Evolutionary conservation across 2,329 filamentous ascomycete species (phyloP), one percentile per base, ranked within the genome.

Genomic region (Lachnum nothofagi): DNA sequence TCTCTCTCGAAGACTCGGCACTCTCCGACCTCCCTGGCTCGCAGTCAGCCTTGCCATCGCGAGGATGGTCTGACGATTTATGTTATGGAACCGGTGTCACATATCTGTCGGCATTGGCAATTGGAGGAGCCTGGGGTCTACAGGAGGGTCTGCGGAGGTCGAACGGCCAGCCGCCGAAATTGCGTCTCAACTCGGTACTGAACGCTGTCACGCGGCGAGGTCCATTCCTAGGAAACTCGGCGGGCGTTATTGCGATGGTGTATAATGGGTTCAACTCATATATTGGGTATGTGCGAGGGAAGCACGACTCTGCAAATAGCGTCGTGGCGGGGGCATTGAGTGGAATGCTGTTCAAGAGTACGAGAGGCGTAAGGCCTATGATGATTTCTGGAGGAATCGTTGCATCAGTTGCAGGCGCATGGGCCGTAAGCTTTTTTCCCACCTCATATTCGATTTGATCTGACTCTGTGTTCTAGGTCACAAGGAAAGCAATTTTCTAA

Each of bases 71-170:
- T 53, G 93, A 98, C 67, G 93, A 98, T 69, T 81, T 98, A 52
- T 97, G 93, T 73, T 98, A 98, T 69, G 93, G 94, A 65, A 94
- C 93, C 19, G 93, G 93, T 62, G 84, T 91, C 54, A 95, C 90
- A 65, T 98, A 98, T 67, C 76, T 98, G 52, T 75, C 87, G n/a
- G 93, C 87, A 5, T 75, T 98, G 62, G 79, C 85, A 34, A 67
- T 94, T 58, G 93, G 93, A 68, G 93, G 93, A 59, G 84, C 82
- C 49, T 97, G 91, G 91, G 93, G 93, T 54, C 70, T 98, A 60
- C 85, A 87, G 57, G 93, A 98, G 71, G 93, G 93, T 9, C 72
- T 97, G 61, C 82, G 84, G 64, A 84, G 86, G 69, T 86, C 84
- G n/a, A 81, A 81, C 53, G 78, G 74, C 48, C 80, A 85, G 68